phyloP scores from a whole-genome alignment of 2,329 filamentous ascomycete genomes.

The Sordariomycetes sp. region DNA sequence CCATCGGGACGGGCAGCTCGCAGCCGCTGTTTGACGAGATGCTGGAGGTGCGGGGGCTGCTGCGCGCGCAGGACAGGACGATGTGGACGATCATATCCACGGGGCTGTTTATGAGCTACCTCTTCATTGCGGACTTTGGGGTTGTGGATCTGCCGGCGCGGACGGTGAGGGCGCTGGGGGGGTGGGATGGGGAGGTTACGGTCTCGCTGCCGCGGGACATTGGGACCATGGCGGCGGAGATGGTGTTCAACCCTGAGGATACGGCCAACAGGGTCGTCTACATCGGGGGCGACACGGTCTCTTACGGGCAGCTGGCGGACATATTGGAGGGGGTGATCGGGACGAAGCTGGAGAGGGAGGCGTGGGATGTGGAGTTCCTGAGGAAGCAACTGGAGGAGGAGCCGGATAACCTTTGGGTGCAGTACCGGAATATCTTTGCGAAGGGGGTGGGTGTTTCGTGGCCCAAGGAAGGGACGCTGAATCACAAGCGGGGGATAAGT shows the following conservation, averaged over 20 bases:
- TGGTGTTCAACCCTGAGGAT: constrained; percentile 31
- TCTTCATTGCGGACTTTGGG: constrained; percentile 54
- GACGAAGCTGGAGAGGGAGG: constrained; percentile 31
- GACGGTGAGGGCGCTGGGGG: constrained; percentile 42
- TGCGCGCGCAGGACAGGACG: constrained; percentile 34
- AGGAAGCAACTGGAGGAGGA: constrained; percentile 31
- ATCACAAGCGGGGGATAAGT: constrained; percentile 33
- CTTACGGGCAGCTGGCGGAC: constrained; percentile 42
- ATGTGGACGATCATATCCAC: constrained; percentile 58
- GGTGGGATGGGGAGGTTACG: constrained; percentile 52
- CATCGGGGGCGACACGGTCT: constrained; percentile 51
- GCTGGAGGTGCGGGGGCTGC: constrained; percentile 40
- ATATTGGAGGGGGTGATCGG: constrained; percentile 34
- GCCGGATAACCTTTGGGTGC: constrained; percentile 37
- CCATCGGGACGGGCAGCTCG: constrained; percentile 44
- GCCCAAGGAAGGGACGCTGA: constrained; percentile 42
- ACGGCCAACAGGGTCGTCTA: constrained; percentile 36
- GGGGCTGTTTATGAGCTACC: constrained; percentile 60
- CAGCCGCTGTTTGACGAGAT: constrained; percentile 62
- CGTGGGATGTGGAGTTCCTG: constrained; percentile 36
- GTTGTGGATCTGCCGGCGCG: constrained; percentile 38
- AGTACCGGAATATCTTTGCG: constrained; percentile 53
- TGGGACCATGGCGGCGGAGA: constrained; percentile 45
- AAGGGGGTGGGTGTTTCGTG: constrained; percentile 48
- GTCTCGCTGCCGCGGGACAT: constrained; percentile 56